Percentiles rank a stretch among this genome's conserved stretches.
These are phyloP conservation scores for Fusarium denticulatum DNA, from an alignment of 2,329 filamentous ascomycete species.

Conservation along the genomic window DNA sequence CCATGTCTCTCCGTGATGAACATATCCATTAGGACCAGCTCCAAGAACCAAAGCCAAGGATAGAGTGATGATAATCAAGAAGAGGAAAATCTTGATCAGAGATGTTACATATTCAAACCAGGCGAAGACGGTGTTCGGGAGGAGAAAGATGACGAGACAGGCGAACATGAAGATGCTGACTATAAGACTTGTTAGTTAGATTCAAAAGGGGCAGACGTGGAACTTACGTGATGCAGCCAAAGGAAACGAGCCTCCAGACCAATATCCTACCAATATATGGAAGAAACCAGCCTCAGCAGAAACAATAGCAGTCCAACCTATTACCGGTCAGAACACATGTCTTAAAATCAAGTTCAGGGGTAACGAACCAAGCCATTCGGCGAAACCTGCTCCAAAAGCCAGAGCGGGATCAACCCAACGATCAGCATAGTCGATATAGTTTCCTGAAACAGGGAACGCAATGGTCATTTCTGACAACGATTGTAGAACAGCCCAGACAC, in stretches of 20 bases:
- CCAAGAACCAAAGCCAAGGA: constrained; percentile 21
- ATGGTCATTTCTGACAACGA: constrained; percentile 34
- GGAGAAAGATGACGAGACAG: constrained; percentile 23
- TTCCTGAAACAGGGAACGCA: constrained; percentile 30
- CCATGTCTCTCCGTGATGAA: constrained; percentile 21
- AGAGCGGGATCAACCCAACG: constrained; percentile 34
- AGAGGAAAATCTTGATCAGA: constrained; percentile 28
- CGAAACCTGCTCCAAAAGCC: constrained; percentile 36
- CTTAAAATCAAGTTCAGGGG: neutral
- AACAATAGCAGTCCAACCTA: constrained; percentile 33
- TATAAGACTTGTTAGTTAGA: neutral
- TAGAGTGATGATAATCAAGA: constrained; percentile 25
- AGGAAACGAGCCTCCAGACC: constrained; percentile 21
- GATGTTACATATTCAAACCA: constrained; percentile 34
- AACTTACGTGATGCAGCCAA: constrained; percentile 9
- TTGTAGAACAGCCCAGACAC: constrained; percentile 34
- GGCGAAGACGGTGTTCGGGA: constrained; percentile 26
- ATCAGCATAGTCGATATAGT: constrained; percentile 34
- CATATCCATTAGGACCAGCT: constrained; percentile 14
- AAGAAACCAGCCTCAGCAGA: constrained; percentile 30
- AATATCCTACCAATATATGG: constrained; percentile 17
- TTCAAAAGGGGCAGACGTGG: too few species aligned
- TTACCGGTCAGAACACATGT: neutral
- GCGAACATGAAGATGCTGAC: constrained; percentile 20
- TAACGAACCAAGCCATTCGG: constrained; percentile 30